Base-by-base conservation (phyloP, 805 yeast genomes). In the Saturnispora sanitii region DNA sequence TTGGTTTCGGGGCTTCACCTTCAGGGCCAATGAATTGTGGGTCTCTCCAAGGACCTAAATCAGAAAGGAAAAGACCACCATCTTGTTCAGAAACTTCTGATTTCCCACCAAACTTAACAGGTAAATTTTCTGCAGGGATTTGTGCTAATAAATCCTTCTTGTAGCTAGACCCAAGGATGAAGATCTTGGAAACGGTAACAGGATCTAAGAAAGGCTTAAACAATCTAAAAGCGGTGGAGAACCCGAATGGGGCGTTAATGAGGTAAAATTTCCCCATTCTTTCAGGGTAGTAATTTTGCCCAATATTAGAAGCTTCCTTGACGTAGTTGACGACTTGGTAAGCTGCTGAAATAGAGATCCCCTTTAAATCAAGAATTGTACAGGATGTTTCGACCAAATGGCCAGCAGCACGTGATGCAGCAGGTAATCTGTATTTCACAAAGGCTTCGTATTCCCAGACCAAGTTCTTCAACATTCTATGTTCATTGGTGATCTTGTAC, bases 391-490 rank as follows among this genome's bases (percentile, higher is more conserved):
- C 98, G 41, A 90, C 79, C 46, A 92, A 68, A 49, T 66, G 61
- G 26, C 87, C 88, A 18, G 70, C 70, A 59, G 77, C 73, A 65
- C 97, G 82, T 9, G 96, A 85, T 55, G 95, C 85, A 7, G 97
- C 97, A 23, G 97, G 95, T 52, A 92, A 71, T 61, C 98, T 77
- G 65, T 75, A 77, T 49, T 68, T 71, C 42, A 78, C 79, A 61
- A 92, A 87, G 32, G 94, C 73, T 69, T 92, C 98, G 63, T 92
- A 92, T 66, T 92, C 98, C 95, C 96, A 87, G 41, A 88, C 96
- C 54, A 92, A 71, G 64, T 92, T 92, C 66, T 82, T 80, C 59
- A 92, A 70, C 97, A 92, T 88, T 58, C 97, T 79, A 54, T 92
- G 96, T 62, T 86, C 94, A 31, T 90, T 77, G 48, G 98, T 92